These are phyloP conservation scores for Cutaneotrichosporon cutaneum DNA, from an alignment of 1,284 basidiomycete genomes.

Conservation along the genomic window DNA sequence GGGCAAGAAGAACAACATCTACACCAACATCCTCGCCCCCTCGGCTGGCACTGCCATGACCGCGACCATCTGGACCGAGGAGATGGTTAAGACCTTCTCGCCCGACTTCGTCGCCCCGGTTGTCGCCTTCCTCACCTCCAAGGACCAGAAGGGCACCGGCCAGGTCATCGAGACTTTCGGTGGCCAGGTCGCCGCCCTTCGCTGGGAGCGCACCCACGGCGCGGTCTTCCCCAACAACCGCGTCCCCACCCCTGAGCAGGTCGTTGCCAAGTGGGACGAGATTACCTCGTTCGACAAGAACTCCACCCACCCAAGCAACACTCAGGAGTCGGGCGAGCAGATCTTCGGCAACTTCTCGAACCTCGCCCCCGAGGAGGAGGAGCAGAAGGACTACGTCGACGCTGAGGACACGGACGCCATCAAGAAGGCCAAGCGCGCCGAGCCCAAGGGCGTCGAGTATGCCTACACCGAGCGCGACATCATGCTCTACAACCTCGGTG, in stretches of 20 bases:
- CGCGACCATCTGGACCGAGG: slow-evolving; percentile 77
- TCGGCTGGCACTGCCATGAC: slow-evolving; percentile 92
- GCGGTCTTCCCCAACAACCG: slow-evolving; percentile 72
- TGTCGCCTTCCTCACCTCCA: slow-evolving; percentile 86
- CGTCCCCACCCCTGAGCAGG: slow-evolving; percentile 71
- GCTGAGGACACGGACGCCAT: slow-evolving; percentile 82
- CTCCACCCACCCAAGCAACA: slow-evolving; percentile 71
- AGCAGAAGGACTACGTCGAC: slow-evolving; percentile 64
- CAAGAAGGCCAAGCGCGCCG: slow-evolving; percentile 71
- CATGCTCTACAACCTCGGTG: slow-evolving; percentile 91
- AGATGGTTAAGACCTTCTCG: slow-evolving; percentile 77
- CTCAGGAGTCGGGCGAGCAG: slow-evolving; percentile 71
- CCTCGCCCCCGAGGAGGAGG: slow-evolving; percentile 54
- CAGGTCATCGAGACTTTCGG: slow-evolving; percentile 84
- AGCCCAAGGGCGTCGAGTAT: slow-evolving; percentile 62
- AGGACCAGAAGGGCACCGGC: slow-evolving; percentile 72
- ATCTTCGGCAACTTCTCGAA: slow-evolving; percentile 81
- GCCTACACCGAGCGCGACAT: slow-evolving; percentile 85
- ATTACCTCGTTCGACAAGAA: slow-evolving; percentile 77
- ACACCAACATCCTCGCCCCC: slow-evolving; percentile 85
- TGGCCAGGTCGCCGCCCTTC: slow-evolving; percentile 87
- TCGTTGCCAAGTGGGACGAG: slow-evolving; percentile 72
- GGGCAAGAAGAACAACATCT: slow-evolving; percentile 84
- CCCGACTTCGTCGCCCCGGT: slow-evolving; percentile 89
- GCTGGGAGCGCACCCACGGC: slow-evolving; percentile 88